Evolutionary conservation across 192 early-diverging fungal species (phyloP), one percentile per base, ranked within the genome.

Genomic region (Gonapodya prolifera): DNA sequence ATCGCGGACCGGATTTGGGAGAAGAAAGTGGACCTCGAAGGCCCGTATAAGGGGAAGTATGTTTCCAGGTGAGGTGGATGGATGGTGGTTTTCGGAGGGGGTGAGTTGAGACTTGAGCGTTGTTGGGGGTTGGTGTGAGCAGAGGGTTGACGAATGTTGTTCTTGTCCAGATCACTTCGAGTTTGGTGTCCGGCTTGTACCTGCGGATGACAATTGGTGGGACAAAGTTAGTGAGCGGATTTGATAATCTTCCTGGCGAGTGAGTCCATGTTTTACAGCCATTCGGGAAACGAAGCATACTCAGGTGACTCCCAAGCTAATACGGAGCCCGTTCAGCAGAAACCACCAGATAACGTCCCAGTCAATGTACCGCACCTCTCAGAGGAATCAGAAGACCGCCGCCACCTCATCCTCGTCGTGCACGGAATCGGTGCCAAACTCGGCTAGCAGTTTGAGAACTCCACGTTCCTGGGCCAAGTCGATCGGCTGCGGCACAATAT

Each of bases 361-460:
- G n/a, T n/a, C n/a, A n/a, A n/a, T n/a, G n/a, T n/a, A n/a, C n/a
- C n/a, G n/a, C n/a, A n/a, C n/a, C n/a, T n/a, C n/a, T n/a, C n/a
- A n/a, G n/a, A n/a, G n/a, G n/a, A n/a, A 30, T 2, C 30, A 74
- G 32, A n/a, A 28, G 1, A n/a, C 30, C 33, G 16, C 28, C 29
- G 35, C 75, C 34, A 33, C 23, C 75, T 76, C 32, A 2, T 76
- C 29, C 75, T 76, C 32, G 75, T 35, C 31, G 35, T 76, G 23
- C 75, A 76, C 35, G 75, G 75, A 8, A 76, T 76, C 28, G 75
- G 75, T 33, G 75, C 75, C 16, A 76, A 76, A 17, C 75, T 76
- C 34, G 33, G 31, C 29, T 2, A 76, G 35, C 75, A 29, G 31
- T 35, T 34, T 34, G 75, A 76, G 35, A 30, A 17, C 29, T 33